A percentile compares a stretch with the other conserved stretches of the same genome.
Conservation (phyloP, 371 early-diverging fungal species). For the Mucor plumbeus region DNA sequence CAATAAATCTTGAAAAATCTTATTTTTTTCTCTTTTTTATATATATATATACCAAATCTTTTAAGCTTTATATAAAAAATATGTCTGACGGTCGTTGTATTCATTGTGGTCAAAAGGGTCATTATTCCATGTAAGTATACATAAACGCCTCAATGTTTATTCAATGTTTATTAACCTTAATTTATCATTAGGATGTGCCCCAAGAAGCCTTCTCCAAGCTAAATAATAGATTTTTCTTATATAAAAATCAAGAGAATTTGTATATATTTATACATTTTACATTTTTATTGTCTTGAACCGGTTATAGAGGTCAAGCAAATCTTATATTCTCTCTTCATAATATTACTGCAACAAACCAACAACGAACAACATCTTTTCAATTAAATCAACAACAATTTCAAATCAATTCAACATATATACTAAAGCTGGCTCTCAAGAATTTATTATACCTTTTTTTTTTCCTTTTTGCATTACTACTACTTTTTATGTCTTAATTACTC, state of each 20-base stretch:
- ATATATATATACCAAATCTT: neutral
- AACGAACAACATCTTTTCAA: conserved; percentile 5
- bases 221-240: conserved; percentile 1
- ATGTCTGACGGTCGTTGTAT: conserved; percentile 60
- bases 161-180: neutral
- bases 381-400: conserved; percentile 4
- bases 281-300: conserved; percentile 7
- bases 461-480: conserved; percentile 2
- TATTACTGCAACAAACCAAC: neutral
- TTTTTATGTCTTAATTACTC: conserved; percentile 2
- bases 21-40: too few relatives aligned
- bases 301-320: conserved; percentile 27
- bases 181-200: conserved; percentile 43
- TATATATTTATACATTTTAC: neutral
- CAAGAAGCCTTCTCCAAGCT: conserved; percentile 39
- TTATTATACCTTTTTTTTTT: conserved; percentile 9
- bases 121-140: conserved; percentile 51
- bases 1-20: neutral
- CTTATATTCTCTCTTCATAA: neutral
- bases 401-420: conserved; percentile 1
- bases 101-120: conserved; percentile 54
- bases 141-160: neutral
- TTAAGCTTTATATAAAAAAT: conserved; percentile 12
- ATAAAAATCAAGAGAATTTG: neutral
- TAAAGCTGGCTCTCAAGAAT: conserved; percentile 19